Evolutionary conservation across 768 basidiomycete genomes (phyloP).

Genomic region (Tricholoma furcatifolium): DNA sequence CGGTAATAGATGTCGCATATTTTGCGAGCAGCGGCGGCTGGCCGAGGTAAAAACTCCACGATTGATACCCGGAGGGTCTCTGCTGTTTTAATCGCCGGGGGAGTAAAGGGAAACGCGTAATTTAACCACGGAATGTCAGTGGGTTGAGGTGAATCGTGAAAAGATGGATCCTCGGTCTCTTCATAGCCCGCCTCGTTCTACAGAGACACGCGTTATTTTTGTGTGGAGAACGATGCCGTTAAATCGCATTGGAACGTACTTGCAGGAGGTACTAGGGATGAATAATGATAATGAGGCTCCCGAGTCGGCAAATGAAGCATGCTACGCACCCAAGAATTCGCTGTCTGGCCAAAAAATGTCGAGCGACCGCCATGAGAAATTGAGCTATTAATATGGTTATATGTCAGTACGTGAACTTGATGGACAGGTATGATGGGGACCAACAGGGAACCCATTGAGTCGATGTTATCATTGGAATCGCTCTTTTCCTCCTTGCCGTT

Average conservation of each 20-base stretch:
- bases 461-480: slow-evolving; percentile 55
- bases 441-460: slow-evolving; percentile 66
- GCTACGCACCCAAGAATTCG: slow-evolving; percentile 62
- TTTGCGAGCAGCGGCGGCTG: slow-evolving; percentile 29
- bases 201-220: slow-evolving; percentile 5
- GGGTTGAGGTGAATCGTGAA: slow-evolving; percentile 41
- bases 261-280: slow-evolving; percentile 57
- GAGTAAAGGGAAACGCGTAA: slow-evolving; percentile 58
- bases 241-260: slow-evolving; percentile 33
- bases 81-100: slow-evolving; percentile 39
- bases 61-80: slow-evolving; percentile 44
- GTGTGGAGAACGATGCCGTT: neutral
- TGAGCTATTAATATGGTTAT: slow-evolving; percentile 36
- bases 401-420: slow-evolving; percentile 16
- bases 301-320: slow-evolving; percentile 3
- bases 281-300: slow-evolving; percentile 7
- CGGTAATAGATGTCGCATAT: slow-evolving; percentile 57
- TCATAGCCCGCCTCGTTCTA: slow-evolving; percentile 61
- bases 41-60: slow-evolving; percentile 44
- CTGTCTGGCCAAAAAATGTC: slow-evolving; percentile 64
- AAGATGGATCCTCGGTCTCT: slow-evolving; percentile 43
- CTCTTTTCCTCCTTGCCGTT: slow-evolving; percentile 38
- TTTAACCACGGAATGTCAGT: slow-evolving; percentile 58
- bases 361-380: slow-evolving; percentile 62
- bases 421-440: slow-evolving; percentile 20